These are phyloP conservation scores for Blastobotrys ciferrii DNA, from an alignment of 1,139 yeast genomes.

Conservation along the genomic window DNA sequence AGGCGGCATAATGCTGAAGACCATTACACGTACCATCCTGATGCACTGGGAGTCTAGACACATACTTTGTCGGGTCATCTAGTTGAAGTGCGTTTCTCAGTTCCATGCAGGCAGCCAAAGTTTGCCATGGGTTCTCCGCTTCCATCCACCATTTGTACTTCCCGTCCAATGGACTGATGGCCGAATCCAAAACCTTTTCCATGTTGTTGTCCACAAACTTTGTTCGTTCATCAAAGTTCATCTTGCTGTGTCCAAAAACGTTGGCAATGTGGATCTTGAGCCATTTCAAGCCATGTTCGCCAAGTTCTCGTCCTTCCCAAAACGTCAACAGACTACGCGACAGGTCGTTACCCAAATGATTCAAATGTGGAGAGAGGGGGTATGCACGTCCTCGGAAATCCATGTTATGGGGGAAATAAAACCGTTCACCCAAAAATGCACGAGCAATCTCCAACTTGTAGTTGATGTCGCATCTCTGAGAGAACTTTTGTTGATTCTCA, in stretches of 20 bases:
- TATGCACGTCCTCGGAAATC: conserved; percentile 97
- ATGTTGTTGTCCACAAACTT: conserved; percentile 68
- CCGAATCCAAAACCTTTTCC: conserved; percentile 62
- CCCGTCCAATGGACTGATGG: conserved; percentile 60
- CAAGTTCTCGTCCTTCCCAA: conserved; percentile 84
- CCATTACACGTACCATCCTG: conserved; percentile 99
- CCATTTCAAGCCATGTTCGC: conserved; percentile 78
- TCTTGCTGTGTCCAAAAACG: conserved; percentile 83
- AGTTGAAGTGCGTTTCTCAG: conserved; percentile 66
- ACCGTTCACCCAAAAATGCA: conserved; percentile 74
- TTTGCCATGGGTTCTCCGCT: conserved; percentile 97
- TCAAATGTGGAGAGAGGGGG: conserved; percentile 78
- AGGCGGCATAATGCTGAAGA: conserved; percentile 94
- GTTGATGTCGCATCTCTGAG: conserved; percentile 90
- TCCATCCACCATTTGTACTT: conserved; percentile 72
- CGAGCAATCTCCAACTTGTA: conserved; percentile 94
- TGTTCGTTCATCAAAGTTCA: conserved; percentile 72
- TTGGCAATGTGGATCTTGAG: conserved; percentile 87
- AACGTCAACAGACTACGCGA: conserved; percentile 81
- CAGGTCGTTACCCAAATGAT: conserved; percentile 88
- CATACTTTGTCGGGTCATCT: conserved; percentile 69
- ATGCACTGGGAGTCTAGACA: conserved; percentile 86
- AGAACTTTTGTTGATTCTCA: conserved; percentile 65
- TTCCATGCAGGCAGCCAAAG: conserved; percentile 82
- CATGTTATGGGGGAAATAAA: conserved; percentile 89